These are phyloP conservation scores for Colletotrichum gloeosporioides DNA, from an alignment of 2,329 filamentous ascomycete genomes.

Conservation along the genomic window DNA sequence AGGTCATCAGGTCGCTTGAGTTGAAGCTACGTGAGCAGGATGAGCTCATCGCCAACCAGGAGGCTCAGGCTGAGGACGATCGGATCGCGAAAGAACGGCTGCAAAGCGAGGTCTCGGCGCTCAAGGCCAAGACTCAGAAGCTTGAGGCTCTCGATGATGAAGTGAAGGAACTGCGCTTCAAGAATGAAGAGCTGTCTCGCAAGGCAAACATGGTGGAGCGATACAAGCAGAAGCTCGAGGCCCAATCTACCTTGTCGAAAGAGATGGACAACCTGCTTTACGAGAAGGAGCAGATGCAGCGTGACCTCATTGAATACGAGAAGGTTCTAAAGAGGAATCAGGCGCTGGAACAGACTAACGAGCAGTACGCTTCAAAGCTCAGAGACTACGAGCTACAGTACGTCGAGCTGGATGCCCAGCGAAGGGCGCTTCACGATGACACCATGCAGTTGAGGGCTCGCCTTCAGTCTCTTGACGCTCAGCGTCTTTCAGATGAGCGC, in stretches of 20 bases:
- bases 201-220: constrained; percentile 69
- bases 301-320: constrained; percentile 43
- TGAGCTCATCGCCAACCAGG: constrained; percentile 73
- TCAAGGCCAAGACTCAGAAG: constrained; percentile 52
- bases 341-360: constrained; percentile 38
- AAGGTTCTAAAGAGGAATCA: constrained; percentile 40
- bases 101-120: constrained; percentile 51
- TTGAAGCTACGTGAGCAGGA: constrained; percentile 69
- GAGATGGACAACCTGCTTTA: constrained; percentile 62
- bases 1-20: constrained; percentile 59
- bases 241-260: constrained; percentile 58
- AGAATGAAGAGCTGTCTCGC: constrained; percentile 63
- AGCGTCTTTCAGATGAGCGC: constrained; percentile 55
- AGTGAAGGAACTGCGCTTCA: constrained; percentile 63
- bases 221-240: constrained; percentile 67
- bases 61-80: constrained; percentile 66
- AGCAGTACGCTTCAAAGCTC: constrained; percentile 34
- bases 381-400: constrained; percentile 40
- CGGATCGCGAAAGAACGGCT: constrained; percentile 50
- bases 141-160: constrained; percentile 62
- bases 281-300: constrained; percentile 58
- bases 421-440: constrained; percentile 49
- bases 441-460: constrained; percentile 47
- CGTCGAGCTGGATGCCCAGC: constrained; percentile 45
- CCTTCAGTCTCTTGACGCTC: constrained; percentile 43